Percentiles rank a stretch among this genome's conserved stretches.
Conservation (phyloP, 176 grass and related monocot genomes). For the Paspalum vaginatum region DNA sequence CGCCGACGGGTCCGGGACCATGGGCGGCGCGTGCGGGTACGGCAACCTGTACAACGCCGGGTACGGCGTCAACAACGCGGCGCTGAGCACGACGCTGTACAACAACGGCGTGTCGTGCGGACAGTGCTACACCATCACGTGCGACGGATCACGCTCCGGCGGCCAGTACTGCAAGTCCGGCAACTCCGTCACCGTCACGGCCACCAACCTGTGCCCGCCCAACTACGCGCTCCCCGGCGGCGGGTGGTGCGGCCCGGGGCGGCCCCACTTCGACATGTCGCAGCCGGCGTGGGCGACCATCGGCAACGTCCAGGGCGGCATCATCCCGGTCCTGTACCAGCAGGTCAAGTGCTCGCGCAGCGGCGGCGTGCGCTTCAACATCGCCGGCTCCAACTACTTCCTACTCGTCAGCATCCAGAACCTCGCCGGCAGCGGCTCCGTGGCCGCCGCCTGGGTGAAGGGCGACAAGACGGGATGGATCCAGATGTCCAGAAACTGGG, state of each 20-base stretch:
- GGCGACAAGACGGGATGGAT: conserved; percentile 42
- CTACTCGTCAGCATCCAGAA: conserved; percentile 54
- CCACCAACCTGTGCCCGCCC: conserved; percentile 66
- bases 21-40: conserved; percentile 60
- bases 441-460: conserved; percentile 29
- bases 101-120: conserved; percentile 60
- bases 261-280: conserved; percentile 66
- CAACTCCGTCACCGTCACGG: conserved; percentile 44
- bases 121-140: conserved; percentile 49
- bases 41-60: conserved; percentile 60
- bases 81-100: conserved; percentile 54
- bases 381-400: conserved; percentile 53
- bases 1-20: conserved; percentile 53
- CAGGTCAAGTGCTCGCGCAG: conserved; percentile 49
- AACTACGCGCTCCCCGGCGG: conserved; percentile 55
- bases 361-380: conserved; percentile 46
- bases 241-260: conserved; percentile 66
- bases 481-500: conserved; percentile 51
- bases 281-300: conserved; percentile 61
- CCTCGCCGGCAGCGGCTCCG: conserved; percentile 50
- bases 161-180: conserved; percentile 31
- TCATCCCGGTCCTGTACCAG: conserved; percentile 63
- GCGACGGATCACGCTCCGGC: conserved; percentile 11
- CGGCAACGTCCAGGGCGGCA: conserved; percentile 41
- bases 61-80: conserved; percentile 52